Conservation (phyloP, 129 eudicot species). For the Tagetes erecta region DNA sequence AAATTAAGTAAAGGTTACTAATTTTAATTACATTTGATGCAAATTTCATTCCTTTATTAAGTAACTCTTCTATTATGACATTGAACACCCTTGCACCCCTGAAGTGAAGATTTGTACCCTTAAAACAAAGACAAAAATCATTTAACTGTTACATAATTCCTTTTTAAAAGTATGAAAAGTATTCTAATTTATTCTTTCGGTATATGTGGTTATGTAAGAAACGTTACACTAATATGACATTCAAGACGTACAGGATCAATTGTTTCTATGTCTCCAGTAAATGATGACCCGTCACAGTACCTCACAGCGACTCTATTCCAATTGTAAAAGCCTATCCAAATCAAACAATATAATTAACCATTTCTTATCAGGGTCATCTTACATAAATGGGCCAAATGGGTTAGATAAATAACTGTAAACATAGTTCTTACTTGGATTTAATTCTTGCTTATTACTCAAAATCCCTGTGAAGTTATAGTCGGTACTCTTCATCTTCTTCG, state of each 20-base stretch:
- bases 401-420: neutral
- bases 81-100: conserved; percentile 60
- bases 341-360: neutral
- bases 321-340: conserved; percentile 47
- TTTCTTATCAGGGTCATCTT: neutral
- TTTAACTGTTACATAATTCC: neutral
- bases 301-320: conserved; percentile 57
- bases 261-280: conserved; percentile 53
- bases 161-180: too few species aligned
- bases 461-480: conserved; percentile 47
- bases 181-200: too few species aligned
- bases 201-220: neutral
- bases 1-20: neutral
- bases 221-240: neutral
- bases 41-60: conserved; percentile 49
- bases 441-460: conserved; percentile 36
- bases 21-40: conserved; percentile 42
- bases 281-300: conserved; percentile 63
- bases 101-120: conserved; percentile 54
- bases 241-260: conserved; percentile 45
- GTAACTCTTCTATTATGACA: conserved; percentile 45
- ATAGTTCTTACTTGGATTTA: conserved; percentile 39
- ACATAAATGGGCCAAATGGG: neutral
- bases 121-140: neutral
- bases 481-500: conserved; percentile 39